Base-by-base conservation (phyloP, 805 yeast genomes). In the Schwanniomyces sp. region DNA sequence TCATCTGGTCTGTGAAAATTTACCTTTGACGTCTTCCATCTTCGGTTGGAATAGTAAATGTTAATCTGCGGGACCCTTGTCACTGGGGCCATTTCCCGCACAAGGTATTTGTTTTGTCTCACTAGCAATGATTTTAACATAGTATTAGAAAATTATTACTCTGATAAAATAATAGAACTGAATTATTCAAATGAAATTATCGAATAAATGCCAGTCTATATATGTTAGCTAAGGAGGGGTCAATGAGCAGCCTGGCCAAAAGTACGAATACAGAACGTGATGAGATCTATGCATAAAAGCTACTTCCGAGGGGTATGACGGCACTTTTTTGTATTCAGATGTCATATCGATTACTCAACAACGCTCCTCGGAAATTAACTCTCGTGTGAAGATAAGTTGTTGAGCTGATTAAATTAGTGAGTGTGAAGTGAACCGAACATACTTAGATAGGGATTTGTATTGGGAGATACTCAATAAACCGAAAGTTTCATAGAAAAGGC, bases 1-100 rank as follows among this genome's bases (percentile, higher is more conserved):
- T 39, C 56, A 44, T 65, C 72, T 29, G 68, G 64, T 53, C 62
- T 51, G 50, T 66, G 71, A 52, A 67, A 59, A 43, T 63, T 63
- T 7, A 50, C 41, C 39, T 40, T 45, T 5, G 43, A 24, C 5
- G 43, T 38, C 27, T 37, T 32, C 36, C 36, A 32, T 32, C 36
- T 32, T 8, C 36, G 17, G n/a, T 9, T 32, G 36, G 14, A 14
- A 8, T 32, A 18, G 21, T 8, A 10, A 14, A 14, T 32, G 18
- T 32, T n/a, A 9, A 7, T 11, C 5, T 32, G 36, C n/a, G 36
- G 4, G 14, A 32, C 11, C 36, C 21, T 32, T 7, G 36, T 14
- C 2, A 7, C 36, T 14, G 5, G 8, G 3, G n/a, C 11, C 21
- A 32, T 16, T 18, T 32, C 36, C 17, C 36, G 21, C 10, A 32